Evolutionary conservation across 169 alveolate species (phyloP), one percentile per base, ranked within the genome.

Genomic region (Fabrea salina): DNA sequence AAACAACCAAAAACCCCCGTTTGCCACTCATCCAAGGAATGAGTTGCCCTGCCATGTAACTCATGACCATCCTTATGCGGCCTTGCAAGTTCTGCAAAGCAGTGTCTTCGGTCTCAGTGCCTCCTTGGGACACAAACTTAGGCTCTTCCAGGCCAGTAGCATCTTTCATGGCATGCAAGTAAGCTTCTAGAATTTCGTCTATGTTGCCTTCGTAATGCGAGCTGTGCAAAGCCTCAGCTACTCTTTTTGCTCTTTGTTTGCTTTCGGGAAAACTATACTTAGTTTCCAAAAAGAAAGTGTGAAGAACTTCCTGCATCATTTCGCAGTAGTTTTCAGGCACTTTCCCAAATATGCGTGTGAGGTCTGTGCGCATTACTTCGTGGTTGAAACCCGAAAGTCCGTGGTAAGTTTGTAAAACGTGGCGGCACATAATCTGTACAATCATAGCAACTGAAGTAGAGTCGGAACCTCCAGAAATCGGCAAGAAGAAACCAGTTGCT

Each of bases 381-480:
- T 11, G 50, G n/a, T 50, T 47, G 37, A 8, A 57, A n/a, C 78
- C 51, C 6, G 25, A 64, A 43, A 68, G 64, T 6, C 32, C 43
- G 2, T 74, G 39, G 40, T 22, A 72, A 44, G 40, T 1, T 13
- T 37, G 51, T 19, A 47, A 39, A 11, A 70, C 82, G 53, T 47
- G 72, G 50, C 51, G 40, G 37, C 74, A 51, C 89, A 77, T 77
- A 53, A 32, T 49, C 11, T 30, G 44, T 30, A 61, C 22, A 16
- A 54, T 83, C 22, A 64, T 71, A 39, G 66, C 41, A 4, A 68
- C 82, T 30, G 93, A 66, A 8, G 93, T 67, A 56, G 92, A 82
- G 79, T 94, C 98, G 8, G 91, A 85, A 0, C 97, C 98, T 6
- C 98, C 98, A 25, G 97, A 90, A 30, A 94, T 66, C 0, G 97